Base-by-base conservation (phyloP, 2,329 filamentous ascomycete genomes). In the Fusarium xylarioides region DNA sequence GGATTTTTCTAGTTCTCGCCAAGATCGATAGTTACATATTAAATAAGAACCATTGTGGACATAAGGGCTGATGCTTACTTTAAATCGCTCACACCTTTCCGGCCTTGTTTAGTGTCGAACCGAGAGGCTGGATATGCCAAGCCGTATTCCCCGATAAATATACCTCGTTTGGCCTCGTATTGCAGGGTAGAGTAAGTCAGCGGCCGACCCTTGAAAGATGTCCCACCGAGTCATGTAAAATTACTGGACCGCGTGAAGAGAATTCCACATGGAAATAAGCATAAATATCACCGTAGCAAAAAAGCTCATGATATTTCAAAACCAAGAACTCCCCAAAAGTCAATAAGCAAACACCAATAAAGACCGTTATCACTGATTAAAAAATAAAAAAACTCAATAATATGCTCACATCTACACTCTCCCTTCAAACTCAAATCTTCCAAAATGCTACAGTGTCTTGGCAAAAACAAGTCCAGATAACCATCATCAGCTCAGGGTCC, bases 321-420 rank as follows among this genome's bases (percentile, higher is more conserved):
- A 14, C 30, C 11, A 14, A 19, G 11, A 34, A 2, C 19, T 2
- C 26, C 4, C 11, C 14, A 10, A n/a, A 12, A 16, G 14, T 38
- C 23, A 12, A 11, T 15, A 28, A 18, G 8, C 10, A 21, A 34
- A 35, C 16, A 11, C 11, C 9, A 11, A 23, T 6, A 15, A n/a
- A 5, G n/a, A 15, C 16, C 3, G 8, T 3, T n/a, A 18, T 11
- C 0, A n/a, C 3, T n/a, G 11, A 32, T n/a, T 1, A 40, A 26
- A 16, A 16, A 15, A 3, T 1, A 40, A 26, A 16, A 16, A 15
- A 3, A 5, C 4, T 4, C 11, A 32, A 49, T 19, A 14, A 34
- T 7, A 19, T 23, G 21, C 14, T 49, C 23, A 54, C 23, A 38
- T 28, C 16, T 12, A 5, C 26, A 2, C 5, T 40, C 38, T 37